Evolutionary conservation across 441 rosid genomes (phyloP), one percentile per base, ranked within the genome.

Genomic region (Macaranga tanarius): DNA sequence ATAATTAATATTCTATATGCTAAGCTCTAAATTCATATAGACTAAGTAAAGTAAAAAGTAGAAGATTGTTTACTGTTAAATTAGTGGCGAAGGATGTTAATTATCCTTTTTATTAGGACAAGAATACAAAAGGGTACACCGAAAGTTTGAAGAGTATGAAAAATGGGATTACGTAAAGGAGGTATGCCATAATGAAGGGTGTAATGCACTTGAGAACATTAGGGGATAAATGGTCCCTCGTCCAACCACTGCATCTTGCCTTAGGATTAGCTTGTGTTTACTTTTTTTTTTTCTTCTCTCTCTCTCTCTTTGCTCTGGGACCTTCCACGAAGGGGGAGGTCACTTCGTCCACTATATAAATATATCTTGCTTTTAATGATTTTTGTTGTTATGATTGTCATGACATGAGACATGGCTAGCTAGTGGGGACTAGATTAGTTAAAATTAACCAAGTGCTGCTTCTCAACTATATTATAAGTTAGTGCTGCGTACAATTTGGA

Each of bases 181-280:
- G 68, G 59, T 40, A 63, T 28, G 75, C 31, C 70, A 75, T 82
- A 59, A 80, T 79, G 82, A 77, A 71, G 79, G 74, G 64, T 16
- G 73, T 31, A 47, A 75, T 70, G 85, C 83, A 76, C 79, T 82
- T 72, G 87, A 86, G 77, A 80, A 85, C 81, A 55, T 3, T 75
- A 61, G 57, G 68, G 62, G 60, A 50, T n/a, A 28, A 16, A 42
- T 62, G 76, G 84, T 57, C 80, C 80, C 74, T 54, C 57, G 77
- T 51, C 82, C 79, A 73, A 59, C 81, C 79, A 74, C 79, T 31
- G 4, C 71, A 61, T n/a, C 71, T 82, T 77, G 82, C 79, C 67
- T 79, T 74, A 69, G 67, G 76, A 74, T 79, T 79, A 82, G 72
- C 69, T 73, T 67, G 70, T 28, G 68, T 80, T 58, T 69, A 56